Evolutionary conservation across 129 eudicot genomes (phyloP).

Genomic region (Kitagawia praeruptora): DNA sequence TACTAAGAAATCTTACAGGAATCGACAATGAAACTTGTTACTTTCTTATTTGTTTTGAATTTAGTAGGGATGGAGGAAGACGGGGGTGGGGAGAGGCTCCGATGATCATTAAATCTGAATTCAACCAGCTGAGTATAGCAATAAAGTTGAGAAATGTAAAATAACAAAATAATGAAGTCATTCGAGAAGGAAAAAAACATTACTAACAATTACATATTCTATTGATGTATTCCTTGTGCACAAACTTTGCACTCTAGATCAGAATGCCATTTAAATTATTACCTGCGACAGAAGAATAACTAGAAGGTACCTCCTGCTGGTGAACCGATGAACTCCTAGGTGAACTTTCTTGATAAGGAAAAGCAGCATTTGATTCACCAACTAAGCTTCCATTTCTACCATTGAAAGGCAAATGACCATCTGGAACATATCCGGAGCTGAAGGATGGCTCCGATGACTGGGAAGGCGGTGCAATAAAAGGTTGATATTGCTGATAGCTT

Average conservation of each 20-base stretch:
- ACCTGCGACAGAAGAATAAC: conserved; percentile 99
- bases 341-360: conserved; percentile 42
- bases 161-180: not conserved
- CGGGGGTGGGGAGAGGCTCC: not conserved
- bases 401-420: conserved; percentile 44
- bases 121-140: not conserved
- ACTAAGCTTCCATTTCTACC: conserved; percentile 52
- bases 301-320: conserved; percentile 99
- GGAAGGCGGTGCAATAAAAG: conserved; percentile 35
- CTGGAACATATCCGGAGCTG: conserved; percentile 50
- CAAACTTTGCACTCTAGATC: conserved; percentile 46
- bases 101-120: not conserved
- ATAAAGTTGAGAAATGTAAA: not conserved
- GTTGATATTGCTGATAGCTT: conserved; percentile 48
- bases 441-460: conserved; percentile 38
- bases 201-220: conserved; percentile 15
- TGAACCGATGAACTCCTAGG: conserved; percentile 56
- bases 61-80: not conserved
- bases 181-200: not conserved
- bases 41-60: not conserved
- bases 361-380: conserved; percentile 51
- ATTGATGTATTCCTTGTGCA: conserved; percentile 33
- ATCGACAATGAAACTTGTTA: not conserved
- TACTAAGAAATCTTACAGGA: not conserved
- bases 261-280: conserved; percentile 49